These are phyloP conservation scores for Carnegiea gigantea DNA, from an alignment of 179 eudicot genomes.

Conservation along the genomic window DNA sequence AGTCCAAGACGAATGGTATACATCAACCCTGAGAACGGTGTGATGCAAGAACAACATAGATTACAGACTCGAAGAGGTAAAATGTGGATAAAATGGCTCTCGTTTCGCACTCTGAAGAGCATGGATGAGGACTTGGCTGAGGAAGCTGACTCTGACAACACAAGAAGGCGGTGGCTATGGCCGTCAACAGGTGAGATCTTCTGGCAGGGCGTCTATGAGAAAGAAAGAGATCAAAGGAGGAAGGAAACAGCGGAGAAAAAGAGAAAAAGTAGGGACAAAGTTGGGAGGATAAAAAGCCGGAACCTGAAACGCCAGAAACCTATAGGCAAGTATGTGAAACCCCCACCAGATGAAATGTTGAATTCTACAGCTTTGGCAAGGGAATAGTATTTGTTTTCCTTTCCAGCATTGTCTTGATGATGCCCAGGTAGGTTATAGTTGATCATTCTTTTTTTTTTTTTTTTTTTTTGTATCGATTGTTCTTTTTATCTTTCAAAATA, in stretches of 20 bases:
- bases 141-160: constrained; percentile 64
- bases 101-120: constrained; percentile 54
- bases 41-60: constrained; percentile 69
- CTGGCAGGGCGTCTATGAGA: constrained; percentile 79
- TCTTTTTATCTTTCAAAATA: not conserved
- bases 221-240: constrained; percentile 49
- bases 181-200: constrained; percentile 80
- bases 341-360: constrained; percentile 1
- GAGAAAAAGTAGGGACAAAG: constrained; percentile 54
- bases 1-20: constrained; percentile 80
- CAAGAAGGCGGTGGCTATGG: constrained; percentile 71
- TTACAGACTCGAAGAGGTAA: constrained; percentile 59
- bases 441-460: constrained; percentile 25
- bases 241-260: constrained; percentile 52
- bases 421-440: constrained; percentile 28
- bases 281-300: constrained; percentile 54
- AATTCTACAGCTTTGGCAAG: constrained; percentile 5
- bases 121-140: constrained; percentile 98
- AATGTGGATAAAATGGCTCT: constrained; percentile 93
- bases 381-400: constrained; percentile 8
- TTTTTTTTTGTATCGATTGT: constrained; percentile 28
- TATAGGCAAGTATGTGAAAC: constrained; percentile 47
- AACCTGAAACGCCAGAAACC: constrained; percentile 46
- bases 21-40: constrained; percentile 64
- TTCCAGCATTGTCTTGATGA: not conserved